Base-by-base conservation (phyloP, 352 stramenopile species). In the Globisporangium nodosum region DNA sequence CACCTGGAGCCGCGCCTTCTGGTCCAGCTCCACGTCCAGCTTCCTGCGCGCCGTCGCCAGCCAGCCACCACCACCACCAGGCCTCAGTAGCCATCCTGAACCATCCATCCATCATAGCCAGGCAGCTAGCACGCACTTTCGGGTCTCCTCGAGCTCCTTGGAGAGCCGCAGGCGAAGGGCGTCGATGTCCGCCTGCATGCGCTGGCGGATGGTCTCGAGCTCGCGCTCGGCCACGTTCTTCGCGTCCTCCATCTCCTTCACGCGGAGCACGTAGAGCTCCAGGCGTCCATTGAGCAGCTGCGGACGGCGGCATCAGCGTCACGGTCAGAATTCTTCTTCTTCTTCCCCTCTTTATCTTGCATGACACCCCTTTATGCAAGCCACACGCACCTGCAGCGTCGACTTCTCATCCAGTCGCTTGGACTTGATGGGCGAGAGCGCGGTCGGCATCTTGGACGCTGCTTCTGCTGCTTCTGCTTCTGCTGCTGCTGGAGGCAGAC, bases 341-440 rank as follows among this genome's bases (percentile, higher is more conserved):
- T 9, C 31, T 35, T 9, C 8, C 31, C 31, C 31, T 35, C 31
- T 35, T 9, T 35, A 7, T 35, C 5, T 35, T 9, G 31, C 31
- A 11, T 9, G 31, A 1, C 31, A 7, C 31, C 31, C 24, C 24
- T 27, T 3, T 27, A 27, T 27, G 24, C 24, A 27, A 27, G 24
- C 16, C 18, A 33, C 4, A 71, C 64, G 51, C 55, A 87, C 78
- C 76, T 92, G 83, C 30, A 92, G 78, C 59, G 83, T 85, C 42
- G 73, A 69, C 63, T 92, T 92, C 62, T 92, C 83, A 68, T 92
- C 83, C 60, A 92, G 70, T 13, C 83, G 77, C 77, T 90, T 90
- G 31, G 80, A 89, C 66, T 92, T 92, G 60, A 92, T 92, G 35
- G 83, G 83, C 33, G 83, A 90, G 54, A 92, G 64, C 35, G 78